Base-by-base conservation (phyloP, 371 early-diverging fungal genomes). In the Lichtheimia ornata region DNA sequence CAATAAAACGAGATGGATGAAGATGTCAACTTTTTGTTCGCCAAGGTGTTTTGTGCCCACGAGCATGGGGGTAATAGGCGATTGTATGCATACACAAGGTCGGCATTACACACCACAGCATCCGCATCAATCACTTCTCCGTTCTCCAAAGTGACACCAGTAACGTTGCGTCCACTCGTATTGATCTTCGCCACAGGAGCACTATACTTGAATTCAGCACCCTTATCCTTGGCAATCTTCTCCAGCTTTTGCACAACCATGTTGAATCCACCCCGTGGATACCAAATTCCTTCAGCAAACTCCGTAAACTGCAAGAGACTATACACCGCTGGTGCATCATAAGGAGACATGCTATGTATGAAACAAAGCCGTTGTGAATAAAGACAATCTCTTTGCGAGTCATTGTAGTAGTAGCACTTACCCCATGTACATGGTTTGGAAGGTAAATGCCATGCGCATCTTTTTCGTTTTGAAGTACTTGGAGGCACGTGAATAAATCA, bases 211-310 rank as follows among this genome's bases (percentile, higher is more conserved):
- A 85, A 86, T 2, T 58, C 53, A 13, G 85, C 85, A 7, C 82
- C 82, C 35, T 78, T 76, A 11, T 70, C 47, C 24, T 43, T 72
- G n/a, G 85, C 86, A 64, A 86, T 80, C 3, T 25, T 12, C 57
- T 84, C 84, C 18, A 88, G 54, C 27, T 71, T 69, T 42, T 79
- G 74, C n/a, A 84, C 72, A 3, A 88, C 83, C 62, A 61, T 72
- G 62, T 88, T 77, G 67, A 86, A 88, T 1, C 88, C 88, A 40
- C 88, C 88, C 5, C 71, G 73, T 14, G 86, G 88, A 66, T 88
- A 88, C 82, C 81, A 84, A 45, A 88, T 83, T 49, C 84, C 85
- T 65, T 85, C 87, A 12, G 86, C 81, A 56, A 84, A 77, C 53
- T 88, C 88, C 0, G 88, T 83, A 61, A 83, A 88, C 47, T 81